Percentiles rank a stretch among this genome's conserved stretches.
phyloP scores from a whole-genome alignment of 139 green algal genomes.

The Volvox africanus region DNA sequence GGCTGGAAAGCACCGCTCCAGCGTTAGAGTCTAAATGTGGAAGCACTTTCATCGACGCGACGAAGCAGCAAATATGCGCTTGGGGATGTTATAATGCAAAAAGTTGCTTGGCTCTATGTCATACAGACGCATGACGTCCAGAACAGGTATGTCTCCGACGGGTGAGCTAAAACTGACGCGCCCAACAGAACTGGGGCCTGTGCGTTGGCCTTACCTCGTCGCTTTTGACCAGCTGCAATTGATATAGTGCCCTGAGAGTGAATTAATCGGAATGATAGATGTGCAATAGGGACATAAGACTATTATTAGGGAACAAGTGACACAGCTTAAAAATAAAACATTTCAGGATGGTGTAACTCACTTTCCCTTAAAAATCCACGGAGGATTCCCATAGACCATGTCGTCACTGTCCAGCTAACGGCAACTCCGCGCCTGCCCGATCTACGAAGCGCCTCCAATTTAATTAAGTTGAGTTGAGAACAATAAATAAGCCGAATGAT shows the following conservation, averaged over 20 bases:
- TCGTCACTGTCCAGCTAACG: neutral
- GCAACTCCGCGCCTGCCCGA: neutral
- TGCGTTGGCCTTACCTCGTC: conserved; percentile 61
- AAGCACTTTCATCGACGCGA: neutral
- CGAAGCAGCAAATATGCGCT: neutral
- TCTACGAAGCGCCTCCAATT: neutral
- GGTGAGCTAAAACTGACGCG: neutral
- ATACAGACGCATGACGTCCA: neutral
- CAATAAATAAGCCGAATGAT: neutral
- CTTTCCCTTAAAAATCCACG: conserved; percentile 85
- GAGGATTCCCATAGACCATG: conserved; percentile 78
- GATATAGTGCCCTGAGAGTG: conserved; percentile 83
- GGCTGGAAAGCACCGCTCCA: neutral
- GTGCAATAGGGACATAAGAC: neutral
- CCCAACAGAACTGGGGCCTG: too few species aligned
- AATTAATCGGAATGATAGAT: neutral
- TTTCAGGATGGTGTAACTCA: neutral
- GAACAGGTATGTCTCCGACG: neutral
- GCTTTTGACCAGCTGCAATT: conserved; percentile 87
- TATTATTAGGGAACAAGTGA: neutral
- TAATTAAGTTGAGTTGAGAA: neutral
- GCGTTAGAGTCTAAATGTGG: neutral
- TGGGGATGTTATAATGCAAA: neutral
- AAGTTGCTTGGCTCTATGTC: neutral
- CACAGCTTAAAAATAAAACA: neutral